phyloP scores from a whole-genome alignment of 371 early-diverging fungal genomes.

The Quaeritorhiza haematococci region DNA sequence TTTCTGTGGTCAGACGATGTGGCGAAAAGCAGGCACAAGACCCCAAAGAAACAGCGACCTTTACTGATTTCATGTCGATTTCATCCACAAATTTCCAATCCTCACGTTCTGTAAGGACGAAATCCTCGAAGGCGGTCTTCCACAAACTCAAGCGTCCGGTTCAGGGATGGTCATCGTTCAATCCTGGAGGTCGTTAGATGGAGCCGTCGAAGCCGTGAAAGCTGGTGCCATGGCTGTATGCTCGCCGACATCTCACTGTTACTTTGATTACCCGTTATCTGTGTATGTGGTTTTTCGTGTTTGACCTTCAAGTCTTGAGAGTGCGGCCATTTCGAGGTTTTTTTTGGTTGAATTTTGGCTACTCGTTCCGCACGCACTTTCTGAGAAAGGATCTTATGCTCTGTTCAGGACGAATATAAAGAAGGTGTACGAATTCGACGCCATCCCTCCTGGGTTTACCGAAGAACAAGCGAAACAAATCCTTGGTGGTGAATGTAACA shows the following conservation, averaged over 20 bases:
- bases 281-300: neutral
- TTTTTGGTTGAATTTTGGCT: neutral
- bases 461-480: neutral
- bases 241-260: conserved; percentile 5
- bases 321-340: neutral
- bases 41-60: too few species aligned
- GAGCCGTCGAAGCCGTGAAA: neutral
- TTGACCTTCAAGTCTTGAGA: neutral
- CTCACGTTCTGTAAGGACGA: conserved; percentile 2
- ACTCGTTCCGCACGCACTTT: neutral
- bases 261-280: conserved; percentile 8
- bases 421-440: conserved; percentile 5
- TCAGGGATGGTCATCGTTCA: conserved; percentile 3
- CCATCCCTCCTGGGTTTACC: neutral
- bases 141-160: too few species aligned
- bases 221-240: neutral
- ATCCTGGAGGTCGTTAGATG: conserved; percentile 1
- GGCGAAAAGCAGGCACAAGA: too few species aligned
- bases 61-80: neutral
- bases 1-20: neutral
- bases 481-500: conserved; percentile 3
- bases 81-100: neutral
- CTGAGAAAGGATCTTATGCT: neutral
- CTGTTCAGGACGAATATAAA: neutral
- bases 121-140: conserved; percentile 4